phyloP scores from a whole-genome alignment of 352 stramenopile species.

The Phytophthora tubulina region DNA sequence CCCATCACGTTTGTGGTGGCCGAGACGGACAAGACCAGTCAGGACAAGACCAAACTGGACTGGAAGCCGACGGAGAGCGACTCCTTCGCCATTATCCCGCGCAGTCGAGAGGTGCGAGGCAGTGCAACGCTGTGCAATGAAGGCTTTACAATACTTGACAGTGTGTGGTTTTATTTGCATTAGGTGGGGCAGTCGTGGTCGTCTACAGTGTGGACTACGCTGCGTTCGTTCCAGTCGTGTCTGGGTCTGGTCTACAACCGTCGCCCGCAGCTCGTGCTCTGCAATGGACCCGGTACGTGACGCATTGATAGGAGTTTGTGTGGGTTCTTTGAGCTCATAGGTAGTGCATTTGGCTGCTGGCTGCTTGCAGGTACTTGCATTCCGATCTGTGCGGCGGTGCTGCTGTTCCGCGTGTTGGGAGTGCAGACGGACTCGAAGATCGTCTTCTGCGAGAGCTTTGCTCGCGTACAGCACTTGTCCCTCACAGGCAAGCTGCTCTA shows the following conservation, averaged over 20 bases:
- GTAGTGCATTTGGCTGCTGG: background rate
- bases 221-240: constrained; percentile 81
- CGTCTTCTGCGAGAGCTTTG: constrained; percentile 96
- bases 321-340: too few relatives aligned
- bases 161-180: constrained; percentile 4
- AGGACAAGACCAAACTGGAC: constrained; percentile 76
- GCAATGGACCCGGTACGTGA: constrained; percentile 88
- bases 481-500: constrained; percentile 95
- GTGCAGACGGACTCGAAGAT: constrained; percentile 77
- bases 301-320: too few relatives aligned
- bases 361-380: constrained; percentile 89
- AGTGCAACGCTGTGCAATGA: constrained; percentile 1
- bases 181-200: constrained; percentile 94
- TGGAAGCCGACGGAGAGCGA: constrained; percentile 58
- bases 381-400: constrained; percentile 87
- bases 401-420: constrained; percentile 88
- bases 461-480: constrained; percentile 92
- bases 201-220: constrained; percentile 90
- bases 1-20: constrained; percentile 93
- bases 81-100: constrained; percentile 86
- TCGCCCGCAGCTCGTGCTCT: constrained; percentile 91
- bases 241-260: constrained; percentile 75
- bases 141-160: background rate
- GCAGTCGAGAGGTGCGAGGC: constrained; percentile 87
- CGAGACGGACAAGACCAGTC: constrained; percentile 92